Conservation (phyloP, 192 early-diverging fungal species). For the Spizellomyces sp. region DNA sequence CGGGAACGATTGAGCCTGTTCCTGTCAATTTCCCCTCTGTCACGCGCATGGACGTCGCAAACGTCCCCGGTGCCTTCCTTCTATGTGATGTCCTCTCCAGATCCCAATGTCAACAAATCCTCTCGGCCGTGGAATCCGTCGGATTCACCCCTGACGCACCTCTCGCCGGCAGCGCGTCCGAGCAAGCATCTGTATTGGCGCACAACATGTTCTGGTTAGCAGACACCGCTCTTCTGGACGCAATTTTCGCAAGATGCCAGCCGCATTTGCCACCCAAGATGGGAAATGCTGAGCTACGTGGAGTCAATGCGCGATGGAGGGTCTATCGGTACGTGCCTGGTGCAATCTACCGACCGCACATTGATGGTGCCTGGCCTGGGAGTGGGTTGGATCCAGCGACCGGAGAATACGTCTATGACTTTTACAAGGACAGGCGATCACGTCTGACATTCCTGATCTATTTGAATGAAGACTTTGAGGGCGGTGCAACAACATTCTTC, state of each 20-base stretch:
- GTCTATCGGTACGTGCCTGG: slow-evolving; percentile 68
- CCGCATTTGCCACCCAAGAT: slow-evolving; percentile 56
- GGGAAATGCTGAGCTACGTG: slow-evolving; percentile 41
- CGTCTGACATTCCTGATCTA: slow-evolving; percentile 51
- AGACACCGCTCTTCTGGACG: slow-evolving; percentile 53
- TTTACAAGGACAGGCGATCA: slow-evolving; percentile 39
- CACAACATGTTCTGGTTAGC: slow-evolving; percentile 74
- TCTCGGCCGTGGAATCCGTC: slow-evolving; percentile 55
- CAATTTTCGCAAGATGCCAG: slow-evolving; percentile 51
- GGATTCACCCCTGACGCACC: slow-evolving; percentile 70
- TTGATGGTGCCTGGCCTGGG: slow-evolving; percentile 72
- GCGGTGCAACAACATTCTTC: slow-evolving; percentile 54
- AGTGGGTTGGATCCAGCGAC: slow-evolving; percentile 52
- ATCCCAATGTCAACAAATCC: slow-evolving; percentile 59
- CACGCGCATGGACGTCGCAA: slow-evolving; percentile 49
- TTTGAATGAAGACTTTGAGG: slow-evolving; percentile 53
- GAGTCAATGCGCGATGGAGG: slow-evolving; percentile 66
- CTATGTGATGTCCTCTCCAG: slow-evolving; percentile 56
- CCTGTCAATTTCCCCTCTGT: slow-evolving; percentile 37
- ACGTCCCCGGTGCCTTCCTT: slow-evolving; percentile 61
- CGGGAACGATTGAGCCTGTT: slow-evolving; percentile 49
- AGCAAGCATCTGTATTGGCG: slow-evolving; percentile 57
- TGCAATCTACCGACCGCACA: slow-evolving; percentile 66
- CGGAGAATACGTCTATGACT: slow-evolving; percentile 65
- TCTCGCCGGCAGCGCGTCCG: slow-evolving; percentile 51